A percentile compares a stretch with the other conserved stretches of the same genome.
These are phyloP conservation scores for Hamamelis virginiana DNA, from an alignment of 164 flowering plant genomes.

Conservation along the genomic window DNA sequence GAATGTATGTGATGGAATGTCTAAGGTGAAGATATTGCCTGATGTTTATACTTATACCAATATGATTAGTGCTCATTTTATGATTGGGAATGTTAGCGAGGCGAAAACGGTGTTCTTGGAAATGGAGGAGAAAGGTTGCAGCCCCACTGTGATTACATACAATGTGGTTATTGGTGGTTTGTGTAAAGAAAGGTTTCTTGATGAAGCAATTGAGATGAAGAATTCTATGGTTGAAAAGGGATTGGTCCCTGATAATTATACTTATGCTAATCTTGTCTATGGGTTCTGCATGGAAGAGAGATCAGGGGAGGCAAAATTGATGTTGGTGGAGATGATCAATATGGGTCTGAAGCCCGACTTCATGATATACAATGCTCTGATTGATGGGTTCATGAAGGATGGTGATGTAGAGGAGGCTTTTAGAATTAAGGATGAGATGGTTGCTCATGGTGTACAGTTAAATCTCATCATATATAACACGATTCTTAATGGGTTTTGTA, in stretches of 20 bases:
- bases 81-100: slow-evolving; percentile 10
- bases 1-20: slow-evolving; percentile 15
- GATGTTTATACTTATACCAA: slow-evolving; percentile 13
- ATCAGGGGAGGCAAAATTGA: slow-evolving; percentile 11
- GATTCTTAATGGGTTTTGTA: slow-evolving; percentile 54
- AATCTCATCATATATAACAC: slow-evolving; percentile 42
- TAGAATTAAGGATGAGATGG: slow-evolving; percentile 53
- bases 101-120: slow-evolving; percentile 5
- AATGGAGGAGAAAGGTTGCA: slow-evolving; percentile 15
- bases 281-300: slow-evolving; percentile 20
- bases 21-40: background rate
- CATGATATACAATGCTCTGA: slow-evolving; percentile 15
- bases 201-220: slow-evolving; percentile 17
- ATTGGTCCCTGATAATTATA: slow-evolving; percentile 12
- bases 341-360: slow-evolving; percentile 21
- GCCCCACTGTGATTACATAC: slow-evolving; percentile 9
- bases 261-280: slow-evolving; percentile 15
- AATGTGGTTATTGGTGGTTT: slow-evolving; percentile 12
- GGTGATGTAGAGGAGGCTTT: slow-evolving; percentile 51
- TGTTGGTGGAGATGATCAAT: slow-evolving; percentile 18
- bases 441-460: slow-evolving; percentile 33
- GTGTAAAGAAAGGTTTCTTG: slow-evolving; percentile 5
- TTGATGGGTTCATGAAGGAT: slow-evolving; percentile 49
- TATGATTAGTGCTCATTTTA: slow-evolving; percentile 10
- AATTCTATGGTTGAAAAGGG: slow-evolving; percentile 12